These are phyloP conservation scores for Wallacemonas sp. DNA, from an alignment of 208 protist genomes.

Conservation along the genomic window DNA sequence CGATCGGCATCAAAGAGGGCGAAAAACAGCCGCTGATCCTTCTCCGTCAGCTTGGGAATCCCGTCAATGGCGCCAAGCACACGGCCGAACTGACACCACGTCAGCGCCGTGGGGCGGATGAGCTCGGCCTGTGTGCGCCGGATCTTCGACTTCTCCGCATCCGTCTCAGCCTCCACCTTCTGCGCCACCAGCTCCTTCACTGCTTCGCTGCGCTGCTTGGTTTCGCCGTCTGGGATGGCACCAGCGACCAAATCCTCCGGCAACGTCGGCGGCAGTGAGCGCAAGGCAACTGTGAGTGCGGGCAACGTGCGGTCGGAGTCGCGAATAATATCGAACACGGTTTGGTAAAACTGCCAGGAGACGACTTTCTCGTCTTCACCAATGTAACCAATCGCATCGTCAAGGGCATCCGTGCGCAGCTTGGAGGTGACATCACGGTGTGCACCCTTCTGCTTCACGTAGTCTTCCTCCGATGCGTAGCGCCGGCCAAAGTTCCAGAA, in stretches of 20 bases:
- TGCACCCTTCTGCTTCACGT: neutral
- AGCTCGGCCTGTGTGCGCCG: conserved; percentile 15
- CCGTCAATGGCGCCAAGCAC: conserved; percentile 32
- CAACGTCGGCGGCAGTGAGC: conserved; percentile 37
- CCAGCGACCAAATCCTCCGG: conserved; percentile 23
- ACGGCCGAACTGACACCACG: conserved; percentile 47
- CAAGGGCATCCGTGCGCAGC: neutral
- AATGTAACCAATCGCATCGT: conserved; percentile 1
- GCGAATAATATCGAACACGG: conserved; percentile 63
- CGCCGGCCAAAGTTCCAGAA: conserved; percentile 15
- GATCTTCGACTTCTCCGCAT: neutral
- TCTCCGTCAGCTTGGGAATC: conserved; percentile 31
- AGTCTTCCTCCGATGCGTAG: neutral
- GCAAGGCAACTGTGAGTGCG: conserved; percentile 48
- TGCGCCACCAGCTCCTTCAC: conserved; percentile 10
- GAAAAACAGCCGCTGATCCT: conserved; percentile 47
- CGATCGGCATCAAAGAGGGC: conserved; percentile 51
- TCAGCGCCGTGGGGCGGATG: conserved; percentile 42
- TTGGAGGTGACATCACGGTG: neutral
- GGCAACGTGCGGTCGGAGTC: conserved; percentile 48
- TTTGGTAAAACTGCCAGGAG: conserved; percentile 67
- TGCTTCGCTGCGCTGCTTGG: conserved; percentile 13
- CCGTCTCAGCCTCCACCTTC: neutral
- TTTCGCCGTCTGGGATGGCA: conserved; percentile 33
- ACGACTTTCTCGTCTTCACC: conserved; percentile 17